Base-by-base conservation (phyloP, 345 rosid genomes). In the Aurinia saxatilis region DNA sequence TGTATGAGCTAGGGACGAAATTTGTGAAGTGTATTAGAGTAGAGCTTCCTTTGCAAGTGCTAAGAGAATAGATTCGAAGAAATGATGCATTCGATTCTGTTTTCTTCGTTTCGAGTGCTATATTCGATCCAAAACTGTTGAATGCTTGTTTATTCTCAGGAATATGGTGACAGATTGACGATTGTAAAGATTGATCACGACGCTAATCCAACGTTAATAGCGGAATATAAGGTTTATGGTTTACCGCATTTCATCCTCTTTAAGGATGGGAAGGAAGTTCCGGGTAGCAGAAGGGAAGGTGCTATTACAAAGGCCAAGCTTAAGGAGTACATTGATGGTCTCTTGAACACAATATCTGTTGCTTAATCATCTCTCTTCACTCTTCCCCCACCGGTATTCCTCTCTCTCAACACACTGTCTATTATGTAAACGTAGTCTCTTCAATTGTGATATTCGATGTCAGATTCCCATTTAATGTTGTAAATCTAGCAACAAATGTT, bases 131-230 rank as follows among this genome's bases (percentile, higher is more conserved):
- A 11, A 17, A 34, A 50, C 7, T 35, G 21, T 0, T 4, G 14
- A 29, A 53, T 41, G 11, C 17, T 25, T 49, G 10, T 5, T 1
- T 58, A 1, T 19, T 44, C 15, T 0, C 29, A 87, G 91, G 95
- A 85, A 67, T 90, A 87, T 52, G 74, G 58, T 33, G 88, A 84
- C 10, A 90, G 36, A 74, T 64, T 90, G 80, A 72, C 50, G 15
- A 81, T 90, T 14, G 91, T 87, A 21, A 90, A 87, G 79, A 86
- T 90, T 23, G 92, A 87, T 68, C 95, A 85, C 14, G 91, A 88
- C 15, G 79, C 80, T 13, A 90, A 83, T 58, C 97, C 90, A 0
- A 53, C 68, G 30, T 49, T 90, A 18, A 90, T 90, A 35, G 67
- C 83, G 18, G 80, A 90, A 14, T 87, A 67, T 66, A 82, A 87